These are phyloP conservation scores for Phytophthora hibernalis DNA, from an alignment of 352 stramenopile species.

Conservation along the genomic window DNA sequence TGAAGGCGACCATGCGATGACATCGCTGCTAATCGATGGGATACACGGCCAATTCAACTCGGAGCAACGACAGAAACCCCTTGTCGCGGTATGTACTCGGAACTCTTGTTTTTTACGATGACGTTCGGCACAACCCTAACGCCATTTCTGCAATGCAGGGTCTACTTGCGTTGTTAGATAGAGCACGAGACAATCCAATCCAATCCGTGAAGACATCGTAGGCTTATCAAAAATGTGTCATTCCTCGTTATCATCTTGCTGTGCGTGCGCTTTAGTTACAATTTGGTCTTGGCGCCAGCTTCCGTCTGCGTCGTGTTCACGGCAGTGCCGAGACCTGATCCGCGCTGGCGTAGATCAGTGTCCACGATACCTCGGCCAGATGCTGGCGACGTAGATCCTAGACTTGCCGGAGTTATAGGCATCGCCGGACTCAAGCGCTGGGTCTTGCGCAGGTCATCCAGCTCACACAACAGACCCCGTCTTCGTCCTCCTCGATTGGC, in stretches of 20 bases:
- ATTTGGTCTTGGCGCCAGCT: constrained; percentile 22
- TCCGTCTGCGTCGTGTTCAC: constrained; percentile 32
- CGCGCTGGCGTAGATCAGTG: constrained; percentile 39
- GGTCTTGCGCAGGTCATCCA: constrained; percentile 33
- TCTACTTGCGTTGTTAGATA: constrained; percentile 43
- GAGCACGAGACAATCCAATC: constrained; percentile 1
- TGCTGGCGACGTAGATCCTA: constrained; percentile 24
- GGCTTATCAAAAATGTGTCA: constrained; percentile 21
- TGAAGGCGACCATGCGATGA: constrained; percentile 70
- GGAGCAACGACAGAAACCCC: constrained; percentile 50
- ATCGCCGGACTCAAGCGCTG: neutral
- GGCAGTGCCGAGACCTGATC: constrained; percentile 4
- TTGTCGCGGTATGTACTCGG: constrained; percentile 43
- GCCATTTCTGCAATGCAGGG: constrained; percentile 20
- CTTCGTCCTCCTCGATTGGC: constrained; percentile 31
- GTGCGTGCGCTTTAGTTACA: constrained; percentile 24
- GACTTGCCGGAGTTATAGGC: constrained; percentile 19
- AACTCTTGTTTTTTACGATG: neutral
- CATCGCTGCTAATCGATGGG: constrained; percentile 59
- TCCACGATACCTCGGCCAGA: constrained; percentile 12
- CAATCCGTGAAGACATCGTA: neutral
- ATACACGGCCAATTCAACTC: constrained; percentile 46
- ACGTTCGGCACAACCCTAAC: neutral
- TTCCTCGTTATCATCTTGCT: constrained; percentile 11
- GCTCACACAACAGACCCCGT: constrained; percentile 44